A percentile compares a stretch with the other conserved stretches of the same genome.
phyloP scores from a whole-genome alignment of 2,329 filamentous ascomycete genomes.

The Exophiala oligosperma region DNA sequence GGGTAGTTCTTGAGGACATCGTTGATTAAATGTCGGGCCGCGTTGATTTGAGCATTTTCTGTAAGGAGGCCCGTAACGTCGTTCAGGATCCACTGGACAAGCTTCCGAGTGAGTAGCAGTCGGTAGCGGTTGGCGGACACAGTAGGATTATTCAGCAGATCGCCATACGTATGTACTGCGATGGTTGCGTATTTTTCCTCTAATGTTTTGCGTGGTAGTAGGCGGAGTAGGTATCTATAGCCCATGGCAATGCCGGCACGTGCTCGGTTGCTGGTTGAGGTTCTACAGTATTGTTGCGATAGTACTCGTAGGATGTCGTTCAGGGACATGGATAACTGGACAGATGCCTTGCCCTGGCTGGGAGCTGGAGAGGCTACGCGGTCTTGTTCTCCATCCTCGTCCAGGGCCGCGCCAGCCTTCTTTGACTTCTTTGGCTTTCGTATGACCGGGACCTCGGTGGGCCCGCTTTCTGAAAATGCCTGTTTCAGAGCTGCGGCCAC shows the following conservation, averaged over 20 bases:
- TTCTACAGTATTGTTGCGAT: conserved; percentile 75
- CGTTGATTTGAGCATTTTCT: conserved; percentile 83
- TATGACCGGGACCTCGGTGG: conserved; percentile 56
- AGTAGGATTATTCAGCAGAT: conserved; percentile 73
- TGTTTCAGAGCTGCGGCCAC: conserved; percentile 82
- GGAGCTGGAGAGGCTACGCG: conserved; percentile 67
- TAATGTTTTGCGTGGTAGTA: conserved; percentile 77
- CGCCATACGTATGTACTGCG: conserved; percentile 74
- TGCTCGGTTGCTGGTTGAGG: conserved; percentile 74
- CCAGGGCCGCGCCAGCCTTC: conserved; percentile 61
- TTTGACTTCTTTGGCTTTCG: conserved; percentile 73
- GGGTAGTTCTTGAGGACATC: conserved; percentile 93
- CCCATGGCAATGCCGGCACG: conserved; percentile 83
- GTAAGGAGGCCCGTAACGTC: conserved; percentile 80
- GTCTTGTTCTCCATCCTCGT: conserved; percentile 74
- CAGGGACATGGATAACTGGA: conserved; percentile 70
- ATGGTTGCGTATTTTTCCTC: conserved; percentile 81
- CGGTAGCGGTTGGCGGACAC: conserved; percentile 86
- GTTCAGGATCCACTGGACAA: conserved; percentile 77
- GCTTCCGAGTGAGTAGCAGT: conserved; percentile 78
- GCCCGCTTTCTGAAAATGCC: conserved; percentile 66
- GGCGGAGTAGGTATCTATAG: conserved; percentile 77
- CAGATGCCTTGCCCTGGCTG: conserved; percentile 70
- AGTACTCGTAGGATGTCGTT: conserved; percentile 76
- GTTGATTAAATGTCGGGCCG: conserved; percentile 79